phyloP scores from a whole-genome alignment of 2,329 filamentous ascomycete species.

The Talaromyces piceae region DNA sequence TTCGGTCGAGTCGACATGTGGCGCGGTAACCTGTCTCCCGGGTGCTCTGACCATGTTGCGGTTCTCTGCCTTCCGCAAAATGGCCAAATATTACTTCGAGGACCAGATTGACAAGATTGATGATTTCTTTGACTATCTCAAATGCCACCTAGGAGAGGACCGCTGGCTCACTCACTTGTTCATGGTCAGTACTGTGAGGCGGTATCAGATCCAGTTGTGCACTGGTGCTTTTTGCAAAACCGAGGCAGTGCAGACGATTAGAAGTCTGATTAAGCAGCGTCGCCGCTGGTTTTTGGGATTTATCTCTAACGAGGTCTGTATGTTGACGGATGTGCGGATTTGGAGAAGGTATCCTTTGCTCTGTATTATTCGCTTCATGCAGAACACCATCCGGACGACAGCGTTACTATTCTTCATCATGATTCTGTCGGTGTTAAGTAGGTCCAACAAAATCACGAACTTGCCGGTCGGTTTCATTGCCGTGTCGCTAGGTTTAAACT shows the following conservation, averaged over 20 bases:
- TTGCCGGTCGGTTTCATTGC: slow-evolving; percentile 90
- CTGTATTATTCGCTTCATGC: slow-evolving; percentile 80
- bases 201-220: slow-evolving; percentile 96
- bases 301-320: slow-evolving; percentile 96
- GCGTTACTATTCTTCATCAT: slow-evolving; percentile 92
- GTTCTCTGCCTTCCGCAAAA: slow-evolving; percentile 90
- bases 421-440: slow-evolving; percentile 77
- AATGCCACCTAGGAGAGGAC: slow-evolving; percentile 91
- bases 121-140: slow-evolving; percentile 93
- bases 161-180: slow-evolving; percentile 96
- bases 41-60: slow-evolving; percentile 93
- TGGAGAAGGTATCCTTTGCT: slow-evolving; percentile 89
- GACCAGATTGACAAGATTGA: slow-evolving; percentile 94
- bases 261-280: slow-evolving; percentile 83
- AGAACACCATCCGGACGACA: slow-evolving; percentile 93
- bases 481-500: slow-evolving; percentile 86
- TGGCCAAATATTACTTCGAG: slow-evolving; percentile 98
- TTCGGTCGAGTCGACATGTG: slow-evolving; percentile 89
- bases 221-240: slow-evolving; percentile 98
- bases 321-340: slow-evolving; percentile 88
- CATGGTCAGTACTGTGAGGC: slow-evolving; percentile 92
- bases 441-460: slow-evolving; percentile 67
- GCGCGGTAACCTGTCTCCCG: slow-evolving; percentile 87
- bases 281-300: slow-evolving; percentile 95
- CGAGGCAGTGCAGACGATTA: slow-evolving; percentile 84